phyloP scores from a whole-genome alignment of 345 rosid species.

The Brassica juncea region DNA sequence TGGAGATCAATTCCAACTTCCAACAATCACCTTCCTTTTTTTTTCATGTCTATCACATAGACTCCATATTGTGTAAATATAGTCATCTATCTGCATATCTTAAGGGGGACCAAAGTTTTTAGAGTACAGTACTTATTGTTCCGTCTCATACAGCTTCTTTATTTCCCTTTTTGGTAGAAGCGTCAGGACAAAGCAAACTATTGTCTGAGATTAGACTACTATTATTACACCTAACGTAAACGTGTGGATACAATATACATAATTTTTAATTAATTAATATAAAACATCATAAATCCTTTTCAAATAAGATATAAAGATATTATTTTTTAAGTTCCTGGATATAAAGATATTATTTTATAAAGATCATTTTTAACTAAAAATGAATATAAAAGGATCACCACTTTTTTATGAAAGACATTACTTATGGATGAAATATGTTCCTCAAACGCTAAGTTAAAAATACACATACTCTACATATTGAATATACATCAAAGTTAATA shows the following conservation, averaged over 20 bases:
- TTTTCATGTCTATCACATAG: no score
- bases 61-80: no score
- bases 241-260: not conserved
- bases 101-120: no score
- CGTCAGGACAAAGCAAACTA: not conserved
- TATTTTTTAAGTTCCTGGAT: no score
- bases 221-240: not conserved
- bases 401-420: not conserved
- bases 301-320: no score
- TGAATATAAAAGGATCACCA: not conserved
- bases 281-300: not conserved
- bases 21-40: no score
- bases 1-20: no score
- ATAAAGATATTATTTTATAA: not conserved
- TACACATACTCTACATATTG: not conserved
- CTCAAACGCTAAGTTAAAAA: not conserved
- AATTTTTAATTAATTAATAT: not conserved
- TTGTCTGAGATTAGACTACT: not conserved
- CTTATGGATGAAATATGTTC: not conserved
- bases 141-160: not conserved
- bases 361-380: not conserved
- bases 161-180: not conserved
- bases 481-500: not conserved
- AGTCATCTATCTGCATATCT: no score
- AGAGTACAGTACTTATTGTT: no score